Conservation (phyloP, 2,329 filamentous ascomycete genomes). For the Phialophora tarda region DNA sequence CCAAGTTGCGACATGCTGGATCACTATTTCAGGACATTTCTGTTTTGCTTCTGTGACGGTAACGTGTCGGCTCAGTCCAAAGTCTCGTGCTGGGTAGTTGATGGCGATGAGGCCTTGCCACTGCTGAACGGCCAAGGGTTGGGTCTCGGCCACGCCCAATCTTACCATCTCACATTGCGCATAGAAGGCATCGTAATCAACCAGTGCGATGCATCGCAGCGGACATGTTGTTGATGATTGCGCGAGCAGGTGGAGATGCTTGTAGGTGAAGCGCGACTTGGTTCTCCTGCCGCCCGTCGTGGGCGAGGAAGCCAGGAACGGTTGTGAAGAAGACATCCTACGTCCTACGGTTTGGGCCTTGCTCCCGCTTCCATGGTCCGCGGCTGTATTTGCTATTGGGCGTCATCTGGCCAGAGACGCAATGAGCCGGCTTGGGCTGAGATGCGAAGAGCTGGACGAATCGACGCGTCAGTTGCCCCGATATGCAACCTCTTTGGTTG, state of each 20-base stretch:
- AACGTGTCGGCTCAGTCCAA: constrained; percentile 79
- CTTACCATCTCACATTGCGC: constrained; percentile 94
- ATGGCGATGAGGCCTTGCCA: constrained; percentile 95
- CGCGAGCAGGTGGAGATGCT: constrained; percentile 77
- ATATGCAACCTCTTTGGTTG: neutral
- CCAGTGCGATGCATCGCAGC: constrained; percentile 83
- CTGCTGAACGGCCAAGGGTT: constrained; percentile 90
- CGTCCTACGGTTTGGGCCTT: neutral
- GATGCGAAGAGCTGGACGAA: neutral
- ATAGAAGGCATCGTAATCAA: constrained; percentile 98
- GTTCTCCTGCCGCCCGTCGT: constrained; percentile 42
- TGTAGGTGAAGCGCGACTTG: constrained; percentile 79
- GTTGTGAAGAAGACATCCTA: constrained; percentile 56
- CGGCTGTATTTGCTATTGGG: neutral
- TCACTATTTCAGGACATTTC: constrained; percentile 79
- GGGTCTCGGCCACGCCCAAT: constrained; percentile 72
- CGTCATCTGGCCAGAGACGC: neutral
- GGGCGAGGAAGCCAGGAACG: constrained; percentile 55
- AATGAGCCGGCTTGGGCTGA: neutral
- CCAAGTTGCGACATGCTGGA: constrained; percentile 95
- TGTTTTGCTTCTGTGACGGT: constrained; percentile 81
- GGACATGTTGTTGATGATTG: constrained; percentile 74
- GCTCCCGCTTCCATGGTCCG: neutral
- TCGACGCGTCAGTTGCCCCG: neutral
- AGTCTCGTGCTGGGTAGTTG: constrained; percentile 88